These are phyloP conservation scores for Arthrobotrys iridis DNA, from an alignment of 2,329 filamentous ascomycete genomes.

Conservation along the genomic window DNA sequence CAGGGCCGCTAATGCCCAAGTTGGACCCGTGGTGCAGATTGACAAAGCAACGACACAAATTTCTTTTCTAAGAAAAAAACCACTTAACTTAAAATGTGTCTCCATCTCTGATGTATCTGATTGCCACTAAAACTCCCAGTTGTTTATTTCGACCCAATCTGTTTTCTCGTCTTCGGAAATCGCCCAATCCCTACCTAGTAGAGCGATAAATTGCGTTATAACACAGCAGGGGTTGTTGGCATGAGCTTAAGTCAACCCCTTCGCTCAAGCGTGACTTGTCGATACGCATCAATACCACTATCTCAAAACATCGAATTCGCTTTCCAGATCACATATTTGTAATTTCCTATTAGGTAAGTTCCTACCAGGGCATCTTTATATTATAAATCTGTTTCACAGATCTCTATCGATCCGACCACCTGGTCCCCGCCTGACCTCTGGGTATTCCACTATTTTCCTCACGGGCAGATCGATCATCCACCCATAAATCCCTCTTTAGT, in stretches of 20 bases:
- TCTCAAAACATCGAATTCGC: not conserved
- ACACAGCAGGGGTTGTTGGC: not conserved
- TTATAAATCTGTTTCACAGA: not conserved
- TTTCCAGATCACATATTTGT: not conserved
- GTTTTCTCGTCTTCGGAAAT: too few species aligned
- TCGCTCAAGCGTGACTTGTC: not conserved
- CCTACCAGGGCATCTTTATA: not conserved
- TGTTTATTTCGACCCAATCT: not conserved
- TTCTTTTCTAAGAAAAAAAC: slow-evolving; percentile 7
- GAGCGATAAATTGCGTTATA: not conserved
- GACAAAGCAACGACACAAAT: slow-evolving; percentile 5
- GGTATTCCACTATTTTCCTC: not conserved
- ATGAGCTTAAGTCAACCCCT: not conserved
- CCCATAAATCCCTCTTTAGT: not conserved
- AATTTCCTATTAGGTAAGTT: not conserved
- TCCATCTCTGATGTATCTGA: not conserved
- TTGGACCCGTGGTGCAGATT: not conserved
- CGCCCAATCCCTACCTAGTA: not conserved
- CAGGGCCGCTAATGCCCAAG: not conserved
- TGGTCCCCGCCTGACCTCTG: not conserved
- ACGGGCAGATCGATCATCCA: too few species aligned
- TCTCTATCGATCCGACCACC: not conserved
- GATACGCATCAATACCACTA: not conserved
- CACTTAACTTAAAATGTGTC: not conserved
- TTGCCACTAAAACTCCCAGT: not conserved